These are phyloP conservation scores for Cucurbita argyrosperma DNA, from an alignment of 306 rosid species.

Conservation along the genomic window DNA sequence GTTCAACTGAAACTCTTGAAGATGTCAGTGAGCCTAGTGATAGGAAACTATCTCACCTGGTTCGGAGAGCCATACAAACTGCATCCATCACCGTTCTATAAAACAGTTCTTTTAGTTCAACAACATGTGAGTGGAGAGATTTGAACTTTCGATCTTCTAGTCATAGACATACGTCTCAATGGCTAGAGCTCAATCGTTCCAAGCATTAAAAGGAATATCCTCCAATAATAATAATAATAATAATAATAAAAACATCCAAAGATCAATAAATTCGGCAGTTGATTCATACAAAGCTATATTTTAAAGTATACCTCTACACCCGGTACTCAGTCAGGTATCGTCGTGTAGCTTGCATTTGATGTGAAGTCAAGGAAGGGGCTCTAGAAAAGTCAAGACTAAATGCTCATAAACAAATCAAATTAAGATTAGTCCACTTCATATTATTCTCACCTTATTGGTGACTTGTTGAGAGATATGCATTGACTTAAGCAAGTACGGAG, in stretches of 20 bases:
- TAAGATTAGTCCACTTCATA: not conserved
- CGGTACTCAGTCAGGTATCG: not conserved
- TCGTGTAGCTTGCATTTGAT: not conserved
- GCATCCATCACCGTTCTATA: no score
- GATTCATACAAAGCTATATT: not conserved
- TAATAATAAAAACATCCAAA: not conserved
- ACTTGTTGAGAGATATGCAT: not conserved
- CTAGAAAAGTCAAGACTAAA: not conserved
- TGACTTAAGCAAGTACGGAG: slow-evolving; percentile 4
- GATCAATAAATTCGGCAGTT: not conserved
- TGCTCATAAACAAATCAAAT: not conserved
- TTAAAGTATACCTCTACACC: not conserved
- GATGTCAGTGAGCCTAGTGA: no score
- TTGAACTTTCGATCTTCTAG: not conserved
- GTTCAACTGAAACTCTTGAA: no score
- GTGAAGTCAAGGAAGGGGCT: not conserved
- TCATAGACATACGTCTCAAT: not conserved
- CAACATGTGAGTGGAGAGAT: no score
- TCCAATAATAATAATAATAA: not conserved
- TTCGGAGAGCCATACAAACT: no score
- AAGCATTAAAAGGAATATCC: not conserved
- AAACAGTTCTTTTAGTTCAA: no score
- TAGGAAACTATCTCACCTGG: no score
- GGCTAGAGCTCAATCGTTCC: not conserved
- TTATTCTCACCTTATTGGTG: not conserved